A percentile compares a stretch with the other conserved stretches of the same genome.
phyloP scores from a whole-genome alignment of 2,329 filamentous ascomycete genomes.

The Talaromyces sp. region DNA sequence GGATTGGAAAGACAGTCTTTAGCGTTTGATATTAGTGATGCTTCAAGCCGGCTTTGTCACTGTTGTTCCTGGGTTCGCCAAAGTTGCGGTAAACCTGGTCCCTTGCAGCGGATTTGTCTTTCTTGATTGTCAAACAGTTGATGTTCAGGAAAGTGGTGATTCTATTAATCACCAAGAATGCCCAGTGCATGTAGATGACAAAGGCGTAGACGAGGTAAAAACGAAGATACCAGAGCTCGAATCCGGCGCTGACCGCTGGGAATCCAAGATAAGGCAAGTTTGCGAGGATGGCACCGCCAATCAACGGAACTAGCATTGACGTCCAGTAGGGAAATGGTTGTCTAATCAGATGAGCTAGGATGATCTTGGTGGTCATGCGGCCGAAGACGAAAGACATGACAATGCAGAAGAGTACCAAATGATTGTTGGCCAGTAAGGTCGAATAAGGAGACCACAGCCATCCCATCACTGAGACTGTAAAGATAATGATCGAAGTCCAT shows the following conservation, averaged over 20 bases:
- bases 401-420: constrained; percentile 85
- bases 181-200: constrained; percentile 91
- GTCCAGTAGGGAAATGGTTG: constrained; percentile 98
- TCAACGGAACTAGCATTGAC: constrained; percentile 78
- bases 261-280: constrained; percentile 79
- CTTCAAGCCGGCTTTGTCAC: constrained; percentile 16
- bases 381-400: constrained; percentile 97
- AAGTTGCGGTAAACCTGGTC: constrained; percentile 37
- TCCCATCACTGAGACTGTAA: constrained; percentile 67
- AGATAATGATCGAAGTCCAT: constrained; percentile 88
- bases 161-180: constrained; percentile 80
- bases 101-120: constrained; percentile 32
- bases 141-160: constrained; percentile 93
- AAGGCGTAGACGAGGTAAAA: constrained; percentile 78
- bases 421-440: constrained; percentile 74
- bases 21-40: constrained; percentile 7
- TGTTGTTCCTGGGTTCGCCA: constrained; percentile 25
- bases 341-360: constrained; percentile 86
- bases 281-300: constrained; percentile 76
- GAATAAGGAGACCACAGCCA: constrained; percentile 93
- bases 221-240: constrained; percentile 79
- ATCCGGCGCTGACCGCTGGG: constrained; percentile 58
- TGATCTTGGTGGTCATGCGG: constrained; percentile 98
- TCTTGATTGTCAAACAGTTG: constrained; percentile 81
- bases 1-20: not conserved